Percentiles rank a stretch among this genome's conserved stretches.
Conservation (phyloP, 2,329 filamentous ascomycete species). For the Allantophomopsis lycopodina region DNA sequence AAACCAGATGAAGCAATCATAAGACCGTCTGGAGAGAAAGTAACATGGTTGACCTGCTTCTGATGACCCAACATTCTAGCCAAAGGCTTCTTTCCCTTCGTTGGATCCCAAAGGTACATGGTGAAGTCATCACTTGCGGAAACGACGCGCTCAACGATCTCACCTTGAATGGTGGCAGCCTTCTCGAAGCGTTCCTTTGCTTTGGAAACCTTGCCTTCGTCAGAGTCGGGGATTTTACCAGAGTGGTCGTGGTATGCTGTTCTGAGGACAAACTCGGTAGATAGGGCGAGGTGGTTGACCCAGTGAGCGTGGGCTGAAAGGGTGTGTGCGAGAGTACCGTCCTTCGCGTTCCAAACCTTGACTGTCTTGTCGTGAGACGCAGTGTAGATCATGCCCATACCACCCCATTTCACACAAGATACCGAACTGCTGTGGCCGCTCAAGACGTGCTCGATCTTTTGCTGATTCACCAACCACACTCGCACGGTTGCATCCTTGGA, state of each 20-base stretch:
- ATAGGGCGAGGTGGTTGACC: constrained; percentile 90
- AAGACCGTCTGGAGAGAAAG: constrained; percentile 80
- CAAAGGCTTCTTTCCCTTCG: constrained; percentile 65
- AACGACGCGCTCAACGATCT: constrained; percentile 70
- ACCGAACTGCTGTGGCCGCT: constrained; percentile 83
- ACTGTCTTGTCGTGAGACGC: constrained; percentile 85
- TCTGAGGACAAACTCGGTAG: constrained; percentile 78
- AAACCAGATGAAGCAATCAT: constrained; percentile 82
- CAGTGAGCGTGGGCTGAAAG: constrained; percentile 79
- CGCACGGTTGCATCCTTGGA: constrained; percentile 84
- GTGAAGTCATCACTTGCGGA: constrained; percentile 93
- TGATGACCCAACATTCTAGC: constrained; percentile 87
- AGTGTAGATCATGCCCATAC: constrained; percentile 73
- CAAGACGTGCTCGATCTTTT: constrained; percentile 67
- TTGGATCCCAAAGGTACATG: constrained; percentile 89
- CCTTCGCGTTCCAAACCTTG: constrained; percentile 74
- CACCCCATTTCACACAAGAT: constrained; percentile 88
- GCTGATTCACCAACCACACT: constrained; percentile 72
- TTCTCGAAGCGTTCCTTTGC: constrained; percentile 77
- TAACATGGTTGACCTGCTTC: constrained; percentile 92
- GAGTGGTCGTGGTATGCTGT: constrained; percentile 81
- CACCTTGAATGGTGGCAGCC: constrained; percentile 63
- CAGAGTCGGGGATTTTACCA: constrained; percentile 51
- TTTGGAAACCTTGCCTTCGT: constrained; percentile 58
- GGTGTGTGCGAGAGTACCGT: constrained; percentile 69